phyloP scores from a whole-genome alignment of 1,139 yeast species.

The Suhomyces terraborum region DNA sequence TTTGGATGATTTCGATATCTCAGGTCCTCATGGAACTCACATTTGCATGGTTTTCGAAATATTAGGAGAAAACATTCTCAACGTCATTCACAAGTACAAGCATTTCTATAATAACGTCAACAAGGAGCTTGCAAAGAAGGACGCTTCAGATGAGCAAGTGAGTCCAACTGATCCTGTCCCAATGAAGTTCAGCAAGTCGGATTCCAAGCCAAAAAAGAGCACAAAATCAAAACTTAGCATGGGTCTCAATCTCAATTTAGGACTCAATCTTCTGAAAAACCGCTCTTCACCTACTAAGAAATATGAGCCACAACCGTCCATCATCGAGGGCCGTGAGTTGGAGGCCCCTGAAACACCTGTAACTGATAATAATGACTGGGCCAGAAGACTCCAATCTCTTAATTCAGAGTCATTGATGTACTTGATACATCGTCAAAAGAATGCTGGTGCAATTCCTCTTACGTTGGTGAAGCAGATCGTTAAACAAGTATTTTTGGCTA shows the following conservation, averaged over 20 bases:
- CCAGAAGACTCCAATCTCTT: slow-evolving; percentile 13
- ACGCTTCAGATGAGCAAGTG: slow-evolving; percentile 5
- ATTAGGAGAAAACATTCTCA: slow-evolving; percentile 76
- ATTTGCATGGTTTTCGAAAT: slow-evolving; percentile 90
- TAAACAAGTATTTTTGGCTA: slow-evolving; percentile 70
- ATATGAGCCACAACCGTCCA: slow-evolving; percentile 4
- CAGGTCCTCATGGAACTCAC: slow-evolving; percentile 76
- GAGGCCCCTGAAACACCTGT: slow-evolving; percentile 5
- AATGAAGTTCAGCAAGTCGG: slow-evolving; percentile 26
- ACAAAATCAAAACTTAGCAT: slow-evolving; percentile 31
- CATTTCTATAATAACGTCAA: slow-evolving; percentile 30
- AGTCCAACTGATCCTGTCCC: slow-evolving; percentile 11
- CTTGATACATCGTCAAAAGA: slow-evolving; percentile 17
- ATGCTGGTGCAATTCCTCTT: slow-evolving; percentile 66
- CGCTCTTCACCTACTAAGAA: slow-evolving; percentile 7
- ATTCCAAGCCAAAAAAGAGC: slow-evolving; percentile 24
- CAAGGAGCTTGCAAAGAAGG: slow-evolving; percentile 14
- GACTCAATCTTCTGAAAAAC: slow-evolving; percentile 11
- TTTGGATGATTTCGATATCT: slow-evolving; percentile 65
- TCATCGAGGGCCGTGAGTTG: slow-evolving; percentile 7
- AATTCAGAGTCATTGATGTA: slow-evolving; percentile 17
- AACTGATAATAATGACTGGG: slow-evolving; percentile 8
- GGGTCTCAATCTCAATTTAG: slow-evolving; percentile 23
- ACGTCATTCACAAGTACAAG: slow-evolving; percentile 65
- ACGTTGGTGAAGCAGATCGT: slow-evolving; percentile 78